Conservation (phyloP, 345 rosid genomes). For the Eucalyptus regnans region DNA sequence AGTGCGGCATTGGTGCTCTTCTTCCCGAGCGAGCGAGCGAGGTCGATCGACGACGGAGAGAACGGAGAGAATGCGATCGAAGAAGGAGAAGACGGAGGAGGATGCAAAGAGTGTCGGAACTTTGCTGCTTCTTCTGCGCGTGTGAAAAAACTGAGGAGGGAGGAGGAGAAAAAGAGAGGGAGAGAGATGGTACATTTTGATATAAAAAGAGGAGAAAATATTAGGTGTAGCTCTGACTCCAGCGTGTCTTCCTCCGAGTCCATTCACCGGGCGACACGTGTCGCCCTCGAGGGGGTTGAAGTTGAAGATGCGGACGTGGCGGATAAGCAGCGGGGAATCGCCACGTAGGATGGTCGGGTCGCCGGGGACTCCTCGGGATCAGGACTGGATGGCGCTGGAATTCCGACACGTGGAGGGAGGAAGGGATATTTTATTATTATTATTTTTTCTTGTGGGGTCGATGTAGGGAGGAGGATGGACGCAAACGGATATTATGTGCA, state of each 20-base stretch:
- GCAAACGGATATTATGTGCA: neutral
- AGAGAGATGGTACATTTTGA: neutral
- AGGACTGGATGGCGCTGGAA: neutral
- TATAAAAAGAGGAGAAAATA: too few relatives aligned
- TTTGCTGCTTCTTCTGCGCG: neutral
- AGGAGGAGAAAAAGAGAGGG: neutral
- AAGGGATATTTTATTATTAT: neutral
- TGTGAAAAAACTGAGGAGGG: neutral
- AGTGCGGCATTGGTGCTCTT: constrained; percentile 44
- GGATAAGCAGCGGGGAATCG: neutral
- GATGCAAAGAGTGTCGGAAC: neutral
- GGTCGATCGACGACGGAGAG: neutral
- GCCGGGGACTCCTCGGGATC: neutral
- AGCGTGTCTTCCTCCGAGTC: too few relatives aligned
- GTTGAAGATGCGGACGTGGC: neutral
- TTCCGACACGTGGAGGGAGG: neutral
- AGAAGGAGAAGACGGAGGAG: neutral
- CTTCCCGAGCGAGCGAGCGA: neutral
- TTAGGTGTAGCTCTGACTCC: too few relatives aligned
- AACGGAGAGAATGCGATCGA: neutral
- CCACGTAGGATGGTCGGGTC: neutral
- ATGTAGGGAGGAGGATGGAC: neutral
- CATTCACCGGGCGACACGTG: too few relatives aligned
- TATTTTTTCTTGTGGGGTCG: neutral
- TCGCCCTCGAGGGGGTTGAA: neutral